Evolutionary conservation across 148 eudicot genomes (phyloP), one percentile per base, ranked within the genome.

Genomic region (Vaccinium corymbosum): DNA sequence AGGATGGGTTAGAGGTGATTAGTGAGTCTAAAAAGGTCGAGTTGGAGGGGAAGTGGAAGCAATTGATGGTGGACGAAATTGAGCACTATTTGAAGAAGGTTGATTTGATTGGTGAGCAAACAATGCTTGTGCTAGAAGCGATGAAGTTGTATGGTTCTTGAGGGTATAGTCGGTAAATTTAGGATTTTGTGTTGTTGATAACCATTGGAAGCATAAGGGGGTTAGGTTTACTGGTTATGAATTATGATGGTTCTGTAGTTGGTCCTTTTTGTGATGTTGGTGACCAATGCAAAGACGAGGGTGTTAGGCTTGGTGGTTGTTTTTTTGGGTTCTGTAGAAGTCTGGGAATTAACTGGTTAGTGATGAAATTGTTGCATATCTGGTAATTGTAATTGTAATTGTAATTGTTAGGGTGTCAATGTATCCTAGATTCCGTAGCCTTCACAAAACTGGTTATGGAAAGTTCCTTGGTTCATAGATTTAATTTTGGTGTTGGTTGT

Each of bases 1-100:
- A 64, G 75, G 64, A 59, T 42, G 87, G 83, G 66, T 64, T 85
- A 38, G 84, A 84, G 38, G 55, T 80, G 84, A 49, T 90, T 78
- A 89, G 32, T 1, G 79, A 53, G 1, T 56, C 85, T 6, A 61
- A 86, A 49, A 71, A 86, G 62, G 32, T 61, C 59, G 89, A 88
- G 56, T 73, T 91, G 82, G 88, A 89, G 74, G 71, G 51, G 56
- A 86, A 88, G 81, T 90, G 92, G 88, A 89, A 84, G 85, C 56
- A 85, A 68, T 81, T 87, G 22, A 62, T 29, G 72, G 17, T 83
- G 49, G 85, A 84, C 38, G 94, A 93, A 71, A 29, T 51, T 10
- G 87, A 89, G 55, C 42, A 86, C 19, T 78, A 14, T 22, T 1
- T 81, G 27, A 76, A 70, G 51, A 84, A 82, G 81, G 0, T 85